Percentiles rank a stretch among this genome's conserved stretches.
Evolutionary conservation across 257 asterid genomes (phyloP).

Genomic region (Rhazya stricta): DNA sequence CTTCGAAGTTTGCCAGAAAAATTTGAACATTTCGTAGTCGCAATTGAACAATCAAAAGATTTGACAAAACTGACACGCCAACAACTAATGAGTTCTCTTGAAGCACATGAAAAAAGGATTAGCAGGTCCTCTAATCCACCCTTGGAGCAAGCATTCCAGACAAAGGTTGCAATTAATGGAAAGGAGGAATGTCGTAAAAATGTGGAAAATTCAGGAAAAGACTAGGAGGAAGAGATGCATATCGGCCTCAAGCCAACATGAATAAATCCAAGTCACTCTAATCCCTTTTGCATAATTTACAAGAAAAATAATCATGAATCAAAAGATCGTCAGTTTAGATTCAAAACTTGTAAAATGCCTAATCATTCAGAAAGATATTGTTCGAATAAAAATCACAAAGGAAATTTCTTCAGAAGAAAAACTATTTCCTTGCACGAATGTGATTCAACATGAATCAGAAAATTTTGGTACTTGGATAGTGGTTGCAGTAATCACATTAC

Average conservation of each 20-base stretch:
- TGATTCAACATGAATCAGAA: background rate
- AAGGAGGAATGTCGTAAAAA: background rate
- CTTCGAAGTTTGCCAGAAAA: constrained; percentile 1
- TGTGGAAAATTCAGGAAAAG: background rate
- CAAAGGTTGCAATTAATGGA: background rate
- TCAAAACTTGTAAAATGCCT: background rate
- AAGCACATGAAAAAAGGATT: background rate
- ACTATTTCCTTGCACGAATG: background rate
- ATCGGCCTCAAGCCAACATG: background rate
- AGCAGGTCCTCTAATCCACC: background rate
- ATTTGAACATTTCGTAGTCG: constrained; percentile 1
- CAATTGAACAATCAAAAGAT: constrained; percentile 16
- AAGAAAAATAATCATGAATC: constrained; percentile 2
- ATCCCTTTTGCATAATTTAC: constrained; percentile 6
- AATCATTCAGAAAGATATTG: constrained; percentile 8
- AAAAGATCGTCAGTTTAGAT: background rate
- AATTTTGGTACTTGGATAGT: background rate
- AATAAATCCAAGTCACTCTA: background rate
- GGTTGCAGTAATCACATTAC: background rate
- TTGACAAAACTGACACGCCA: background rate
- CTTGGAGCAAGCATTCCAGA: background rate
- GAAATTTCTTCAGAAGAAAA: background rate
- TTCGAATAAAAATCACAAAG: background rate
- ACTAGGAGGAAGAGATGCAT: background rate
- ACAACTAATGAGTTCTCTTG: background rate